These are phyloP conservation scores for Trichoderma koningii DNA, from an alignment of 2,329 filamentous ascomycete species.

Conservation along the genomic window DNA sequence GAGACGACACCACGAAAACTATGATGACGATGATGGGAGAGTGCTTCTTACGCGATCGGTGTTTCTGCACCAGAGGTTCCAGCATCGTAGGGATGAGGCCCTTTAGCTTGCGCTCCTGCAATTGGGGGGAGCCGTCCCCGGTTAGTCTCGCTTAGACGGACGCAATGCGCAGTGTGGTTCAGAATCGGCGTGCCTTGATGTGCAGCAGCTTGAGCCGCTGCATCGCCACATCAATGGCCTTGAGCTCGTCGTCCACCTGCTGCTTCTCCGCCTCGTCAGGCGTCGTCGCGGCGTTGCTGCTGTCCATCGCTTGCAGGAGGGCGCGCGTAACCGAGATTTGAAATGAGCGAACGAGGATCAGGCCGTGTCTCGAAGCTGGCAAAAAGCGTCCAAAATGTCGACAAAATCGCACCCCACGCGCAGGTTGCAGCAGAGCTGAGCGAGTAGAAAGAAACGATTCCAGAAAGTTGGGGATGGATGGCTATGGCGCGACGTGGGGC, in stretches of 20 bases:
- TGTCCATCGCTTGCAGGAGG: slow-evolving; percentile 9
- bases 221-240: slow-evolving; percentile 52
- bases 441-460: slow-evolving; percentile 23
- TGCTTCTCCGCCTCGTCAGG: slow-evolving; percentile 32
- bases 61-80: slow-evolving; percentile 53
- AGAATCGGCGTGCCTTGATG: slow-evolving; percentile 48
- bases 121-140: slow-evolving; percentile 13
- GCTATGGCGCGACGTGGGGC: slow-evolving; percentile 22
- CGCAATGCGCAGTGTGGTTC: neutral
- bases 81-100: slow-evolving; percentile 45
- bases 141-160: slow-evolving; percentile 30
- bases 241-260: slow-evolving; percentile 49
- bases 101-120: slow-evolving; percentile 40
- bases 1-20: neutral
- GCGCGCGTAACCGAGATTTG: neutral
- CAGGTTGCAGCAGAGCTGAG: slow-evolving; percentile 14
- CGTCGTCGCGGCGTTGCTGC: slow-evolving; percentile 30
- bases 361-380: neutral
- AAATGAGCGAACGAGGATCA: neutral
- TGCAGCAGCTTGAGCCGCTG: slow-evolving; percentile 57
- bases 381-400: neutral
- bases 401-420: slow-evolving; percentile 14
- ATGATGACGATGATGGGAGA: neutral
- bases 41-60: slow-evolving; percentile 52
- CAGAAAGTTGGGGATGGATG: slow-evolving; percentile 25